phyloP scores from a whole-genome alignment of 2,329 filamentous ascomycete genomes.

The Aspergillus sclerotialis region DNA sequence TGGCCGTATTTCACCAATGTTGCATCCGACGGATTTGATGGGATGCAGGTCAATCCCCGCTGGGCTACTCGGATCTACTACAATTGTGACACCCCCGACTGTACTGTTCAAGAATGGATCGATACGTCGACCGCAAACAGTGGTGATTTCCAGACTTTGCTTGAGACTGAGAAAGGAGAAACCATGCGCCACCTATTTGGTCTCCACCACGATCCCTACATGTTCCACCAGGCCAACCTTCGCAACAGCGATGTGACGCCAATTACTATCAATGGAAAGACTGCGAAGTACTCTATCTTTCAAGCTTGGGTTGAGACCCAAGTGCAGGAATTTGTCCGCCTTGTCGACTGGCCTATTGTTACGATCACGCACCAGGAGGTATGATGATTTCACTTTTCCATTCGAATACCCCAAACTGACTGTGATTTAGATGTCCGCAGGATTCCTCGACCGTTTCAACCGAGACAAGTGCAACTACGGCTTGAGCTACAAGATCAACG shows the following conservation, averaged over 20 bases:
- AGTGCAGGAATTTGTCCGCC: conserved; percentile 47
- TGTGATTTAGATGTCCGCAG: conserved; percentile 31
- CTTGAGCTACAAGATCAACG: conserved; percentile 40
- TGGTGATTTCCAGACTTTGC: conserved; percentile 48
- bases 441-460: conserved; percentile 48
- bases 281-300: conserved; percentile 45
- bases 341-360: conserved; percentile 49
- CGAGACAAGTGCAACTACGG: conserved; percentile 49
- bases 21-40: conserved; percentile 47
- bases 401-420: background rate
- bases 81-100: conserved; percentile 53
- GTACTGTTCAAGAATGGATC: conserved; percentile 55
- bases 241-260: conserved; percentile 43
- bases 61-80: conserved; percentile 59
- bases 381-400: conserved; percentile 4
- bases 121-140: conserved; percentile 46
- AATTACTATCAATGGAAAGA: conserved; percentile 44
- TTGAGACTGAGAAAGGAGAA: conserved; percentile 45
- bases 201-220: conserved; percentile 51
- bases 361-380: conserved; percentile 52
- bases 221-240: conserved; percentile 61
- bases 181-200: conserved; percentile 52
- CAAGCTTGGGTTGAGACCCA: conserved; percentile 52
- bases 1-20: conserved; percentile 51
- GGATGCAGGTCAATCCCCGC: conserved; percentile 52